Base-by-base conservation (phyloP, 2,329 filamentous ascomycete genomes). In the Calonectria fujianensis region DNA sequence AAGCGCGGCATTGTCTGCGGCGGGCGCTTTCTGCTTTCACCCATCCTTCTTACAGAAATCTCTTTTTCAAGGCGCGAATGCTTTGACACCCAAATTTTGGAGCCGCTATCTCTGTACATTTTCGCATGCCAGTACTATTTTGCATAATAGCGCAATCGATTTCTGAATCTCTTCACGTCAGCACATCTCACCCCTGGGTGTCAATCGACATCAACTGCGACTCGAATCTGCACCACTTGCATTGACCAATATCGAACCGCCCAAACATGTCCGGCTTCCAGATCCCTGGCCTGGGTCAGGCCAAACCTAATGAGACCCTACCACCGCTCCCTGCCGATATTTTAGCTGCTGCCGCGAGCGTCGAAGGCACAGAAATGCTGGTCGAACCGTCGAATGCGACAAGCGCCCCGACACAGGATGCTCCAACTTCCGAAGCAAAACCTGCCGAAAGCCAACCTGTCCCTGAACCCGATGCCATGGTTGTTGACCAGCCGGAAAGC, bases 201-300 rank as follows among this genome's bases (percentile, higher is more conserved):
- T 29, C 35, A 11, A 63, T 63, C 9, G 37, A 29, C 24, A 27
- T 20, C 57, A 39, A 63, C 37, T 27, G 31, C 72, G 69, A 48
- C 61, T 63, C 37, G 54, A 65, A 52, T 37, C 67, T 24, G 24
- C 64, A 29, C 48, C 10, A 24, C n/a, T 35, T 32, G 35, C 52
- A 51, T 35, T 20, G 11, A 32, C 27, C 31, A 18, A 65, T n/a
- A 70, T 41, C 31, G 54, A 48, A 68, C 18, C 31, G 37, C 7
- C 14, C 48, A 74, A 54, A 10, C 13, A 87, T 87, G 86, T 84
- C 86, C 32, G 85, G 84, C 69, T 87, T 87, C 41, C 85, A 86
- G 71, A 87, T 87, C 41, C 86, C 86, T 37, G 86, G 86, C 69
- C 80, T 87, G 20, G 86, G 86, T 14, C 85, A 87, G 74, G 86